Conservation (phyloP, 129 eudicot genomes). For the Tagetes erecta region DNA sequence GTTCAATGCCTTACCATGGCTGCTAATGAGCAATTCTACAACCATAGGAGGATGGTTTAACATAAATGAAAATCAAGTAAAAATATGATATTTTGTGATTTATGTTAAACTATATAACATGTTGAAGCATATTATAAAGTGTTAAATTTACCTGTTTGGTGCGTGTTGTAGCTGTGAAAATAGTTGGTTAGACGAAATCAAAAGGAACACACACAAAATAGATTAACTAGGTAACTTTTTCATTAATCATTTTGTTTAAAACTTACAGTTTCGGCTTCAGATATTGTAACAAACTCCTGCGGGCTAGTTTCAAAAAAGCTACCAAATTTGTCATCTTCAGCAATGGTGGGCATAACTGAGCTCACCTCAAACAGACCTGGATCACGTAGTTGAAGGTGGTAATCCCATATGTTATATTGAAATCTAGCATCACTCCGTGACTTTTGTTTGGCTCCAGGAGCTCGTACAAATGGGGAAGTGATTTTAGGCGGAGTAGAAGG, state of each 20-base stretch:
- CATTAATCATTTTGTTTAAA: slow-evolving; percentile 49
- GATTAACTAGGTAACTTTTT: slow-evolving; percentile 42
- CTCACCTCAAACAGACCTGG: slow-evolving; percentile 30
- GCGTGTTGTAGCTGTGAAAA: background rate
- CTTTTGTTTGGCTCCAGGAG: slow-evolving; percentile 58
- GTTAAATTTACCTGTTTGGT: background rate
- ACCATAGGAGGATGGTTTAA: background rate
- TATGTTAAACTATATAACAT: background rate
- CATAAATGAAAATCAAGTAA: background rate
- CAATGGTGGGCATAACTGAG: slow-evolving; percentile 24
- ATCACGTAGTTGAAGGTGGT: slow-evolving; percentile 56
- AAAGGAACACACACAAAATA: slow-evolving; percentile 7
- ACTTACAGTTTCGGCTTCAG: slow-evolving; percentile 46
- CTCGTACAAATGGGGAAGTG: slow-evolving; percentile 51
- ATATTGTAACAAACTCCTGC: slow-evolving; percentile 48
- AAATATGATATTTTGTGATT: background rate
- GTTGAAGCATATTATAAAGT: background rate
- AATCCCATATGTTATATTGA: slow-evolving; percentile 80
- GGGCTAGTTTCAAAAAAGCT: slow-evolving; percentile 81
- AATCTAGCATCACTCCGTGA: slow-evolving; percentile 36
- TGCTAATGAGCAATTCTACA: background rate
- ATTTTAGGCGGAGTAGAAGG: slow-evolving; percentile 35
- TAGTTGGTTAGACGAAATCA: background rate
- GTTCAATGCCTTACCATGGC: slow-evolving; percentile 3
- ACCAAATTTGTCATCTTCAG: slow-evolving; percentile 41